A percentile compares a stretch with the other conserved stretches of the same genome.
These are phyloP conservation scores for Nannochloropsis oceanica DNA, from an alignment of 108 stramenopile genomes.

Conservation along the genomic window DNA sequence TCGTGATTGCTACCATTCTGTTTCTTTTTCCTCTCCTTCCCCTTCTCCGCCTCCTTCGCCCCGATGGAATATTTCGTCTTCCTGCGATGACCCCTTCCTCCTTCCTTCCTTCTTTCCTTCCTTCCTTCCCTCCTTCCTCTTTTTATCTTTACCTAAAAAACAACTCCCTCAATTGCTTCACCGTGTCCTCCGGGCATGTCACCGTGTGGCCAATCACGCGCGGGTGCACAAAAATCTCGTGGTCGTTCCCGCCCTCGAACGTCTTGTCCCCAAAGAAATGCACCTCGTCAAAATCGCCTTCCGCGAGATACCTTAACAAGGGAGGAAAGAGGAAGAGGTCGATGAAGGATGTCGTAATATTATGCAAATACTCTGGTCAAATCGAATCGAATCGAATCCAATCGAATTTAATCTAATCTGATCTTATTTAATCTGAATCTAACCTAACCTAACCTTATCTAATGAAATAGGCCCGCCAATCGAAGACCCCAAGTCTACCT, in stretches of 20 bases:
- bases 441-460: conserved; percentile 30
- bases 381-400: too few relatives aligned
- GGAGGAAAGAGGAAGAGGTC: not conserved
- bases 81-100: too few relatives aligned
- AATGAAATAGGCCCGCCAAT: conserved; percentile 98
- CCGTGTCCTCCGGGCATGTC: conserved; percentile 84
- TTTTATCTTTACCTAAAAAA: not conserved
- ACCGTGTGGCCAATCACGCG: conserved; percentile 92
- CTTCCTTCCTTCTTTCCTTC: not conserved
- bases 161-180: conserved; percentile 59
- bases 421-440: too few relatives aligned
- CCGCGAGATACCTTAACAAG: conserved; percentile 14
- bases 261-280: conserved; percentile 99
- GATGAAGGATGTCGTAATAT: not conserved
- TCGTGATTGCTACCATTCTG: too few relatives aligned
- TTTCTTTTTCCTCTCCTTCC: too few relatives aligned
- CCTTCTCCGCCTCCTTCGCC: too few relatives aligned
- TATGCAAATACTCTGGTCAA: too few relatives aligned
- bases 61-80: too few relatives aligned
- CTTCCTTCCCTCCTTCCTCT: not conserved
- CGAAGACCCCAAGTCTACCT: conserved; percentile 67
- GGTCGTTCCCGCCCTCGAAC: conserved; percentile 96
- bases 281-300: conserved; percentile 81
- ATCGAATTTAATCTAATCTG: too few relatives aligned
- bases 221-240: conserved; percentile 81